Conservation (phyloP, 2,329 filamentous ascomycete genomes). For the Diaporthe destruens region DNA sequence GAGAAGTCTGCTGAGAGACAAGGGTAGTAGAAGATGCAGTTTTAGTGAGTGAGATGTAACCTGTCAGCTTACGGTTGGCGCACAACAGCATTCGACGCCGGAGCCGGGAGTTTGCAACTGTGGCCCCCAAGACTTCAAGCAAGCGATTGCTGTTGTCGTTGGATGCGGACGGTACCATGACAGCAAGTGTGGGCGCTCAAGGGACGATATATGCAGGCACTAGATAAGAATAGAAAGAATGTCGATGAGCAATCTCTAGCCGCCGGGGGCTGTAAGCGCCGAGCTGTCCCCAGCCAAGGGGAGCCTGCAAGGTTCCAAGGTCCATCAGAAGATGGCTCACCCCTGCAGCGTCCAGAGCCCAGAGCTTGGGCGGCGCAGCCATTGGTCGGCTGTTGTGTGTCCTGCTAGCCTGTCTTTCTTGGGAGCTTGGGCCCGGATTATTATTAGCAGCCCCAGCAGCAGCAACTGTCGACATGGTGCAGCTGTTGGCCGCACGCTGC, state of each 20-base stretch:
- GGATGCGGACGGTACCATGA: no score
- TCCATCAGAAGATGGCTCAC: constrained; percentile 26
- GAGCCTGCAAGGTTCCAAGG: constrained; percentile 18
- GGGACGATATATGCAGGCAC: neutral
- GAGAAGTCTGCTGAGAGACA: neutral
- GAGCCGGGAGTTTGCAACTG: neutral
- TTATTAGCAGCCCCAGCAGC: constrained; percentile 26
- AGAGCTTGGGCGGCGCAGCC: constrained; percentile 5
- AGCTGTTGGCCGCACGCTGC: constrained; percentile 28
- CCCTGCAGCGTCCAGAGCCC: constrained; percentile 34
- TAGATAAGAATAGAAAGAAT: no score
- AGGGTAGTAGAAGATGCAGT: no score
- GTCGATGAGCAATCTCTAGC: constrained; percentile 27
- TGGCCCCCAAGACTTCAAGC: neutral
- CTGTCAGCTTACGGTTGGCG: neutral
- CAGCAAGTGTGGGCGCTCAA: neutral
- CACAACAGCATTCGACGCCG: neutral
- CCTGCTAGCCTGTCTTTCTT: constrained; percentile 14
- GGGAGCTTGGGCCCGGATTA: constrained; percentile 7
- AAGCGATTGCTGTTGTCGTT: no score
- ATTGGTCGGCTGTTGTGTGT: constrained; percentile 33
- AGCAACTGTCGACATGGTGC: neutral
- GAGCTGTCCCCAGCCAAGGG: constrained; percentile 18
- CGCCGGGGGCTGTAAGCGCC: constrained; percentile 34
- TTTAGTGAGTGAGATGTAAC: neutral